A percentile compares a stretch with the other conserved stretches of the same genome.
These are phyloP conservation scores for Vigna nakashimae DNA, from an alignment of 306 rosid genomes.

Conservation along the genomic window DNA sequence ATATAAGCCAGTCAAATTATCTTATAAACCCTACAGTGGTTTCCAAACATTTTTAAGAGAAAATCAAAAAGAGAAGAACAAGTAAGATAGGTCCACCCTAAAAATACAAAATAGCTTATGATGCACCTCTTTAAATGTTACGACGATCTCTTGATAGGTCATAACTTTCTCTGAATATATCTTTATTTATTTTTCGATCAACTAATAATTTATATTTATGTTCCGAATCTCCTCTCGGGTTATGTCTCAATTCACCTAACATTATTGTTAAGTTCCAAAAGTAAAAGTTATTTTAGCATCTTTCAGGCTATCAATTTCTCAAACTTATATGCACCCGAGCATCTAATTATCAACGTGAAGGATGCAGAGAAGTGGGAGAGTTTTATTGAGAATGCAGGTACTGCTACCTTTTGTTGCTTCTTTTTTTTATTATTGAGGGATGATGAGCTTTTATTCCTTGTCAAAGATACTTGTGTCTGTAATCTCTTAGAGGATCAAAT, in stretches of 20 bases:
- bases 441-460: not conserved
- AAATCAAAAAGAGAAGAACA: not conserved
- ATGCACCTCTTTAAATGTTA: not conserved
- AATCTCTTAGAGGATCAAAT: conserved; percentile 31
- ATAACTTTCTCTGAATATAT: conserved; percentile 2
- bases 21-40: not conserved
- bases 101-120: not conserved
- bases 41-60: not conserved
- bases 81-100: conserved; percentile 1
- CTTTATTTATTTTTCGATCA: conserved; percentile 25
- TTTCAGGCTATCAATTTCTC: conserved; percentile 93
- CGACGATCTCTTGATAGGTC: conserved; percentile 5
- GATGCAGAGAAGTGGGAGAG: conserved; percentile 99
- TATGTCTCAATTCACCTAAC: not conserved
- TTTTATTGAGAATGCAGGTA: conserved; percentile 96
- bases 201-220: conserved; percentile 8
- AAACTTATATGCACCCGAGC: conserved; percentile 96
- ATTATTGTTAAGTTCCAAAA: conserved; percentile 30
- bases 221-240: conserved; percentile 27
- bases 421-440: not conserved
- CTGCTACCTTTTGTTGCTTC: too few species aligned
- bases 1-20: not conserved
- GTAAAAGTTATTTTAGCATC: conserved; percentile 34
- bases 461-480: not conserved
- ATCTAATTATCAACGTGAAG: conserved; percentile 83